Base-by-base conservation (phyloP, 768 basidiomycete species). In the Calocybe cyanea region DNA sequence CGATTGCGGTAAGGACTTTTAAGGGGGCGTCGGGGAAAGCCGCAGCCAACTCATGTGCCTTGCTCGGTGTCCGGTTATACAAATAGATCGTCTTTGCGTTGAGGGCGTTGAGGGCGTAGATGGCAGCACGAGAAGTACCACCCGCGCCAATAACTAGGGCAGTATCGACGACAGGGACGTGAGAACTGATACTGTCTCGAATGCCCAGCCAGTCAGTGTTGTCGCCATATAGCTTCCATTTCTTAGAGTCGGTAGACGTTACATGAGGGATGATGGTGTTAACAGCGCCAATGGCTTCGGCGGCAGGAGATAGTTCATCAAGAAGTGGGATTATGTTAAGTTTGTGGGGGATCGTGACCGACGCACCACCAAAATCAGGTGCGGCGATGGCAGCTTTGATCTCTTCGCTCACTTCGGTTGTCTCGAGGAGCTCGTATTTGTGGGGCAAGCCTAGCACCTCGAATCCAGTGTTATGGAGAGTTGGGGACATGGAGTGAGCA, bases 191-290 rank as follows among this genome's bases (percentile, higher is more conserved):
- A 54, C 71, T 76, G 14, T 81, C 71, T 13, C 74, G 74, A 54
- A 99, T 94, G 0, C 91, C 95, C 38, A 89, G 65, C 86, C 95
- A 98, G 59, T 98, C 96, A 0, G 94, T 96, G 68, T 98, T 99
- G 58, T 98, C 93, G 2, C 96, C 96, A 35, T 78, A 72, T 14
- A 98, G 70, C n/a, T 74, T 67, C 7, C 66, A 65, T 9, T 58
- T 59, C 2, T 65, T 59, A 1, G 76, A 77, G 24, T 69, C 66
- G 1, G 65, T 58, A 7, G 64, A 57, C 7, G 59, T 64, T 2
- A 57, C 55, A 2, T 61, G 57, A 2, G 86, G 83, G 14, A 92
- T 75, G 63, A 98, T 78, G 35, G 94, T 98, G 64, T 99, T 98
- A 52, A 98, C 91, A 0, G 96, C 96, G 0, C 96, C 96, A 48